Evolutionary conservation across 495 filamentous ascomycete species (phyloP).

Genomic region (Trichoderma reesei): DNA sequence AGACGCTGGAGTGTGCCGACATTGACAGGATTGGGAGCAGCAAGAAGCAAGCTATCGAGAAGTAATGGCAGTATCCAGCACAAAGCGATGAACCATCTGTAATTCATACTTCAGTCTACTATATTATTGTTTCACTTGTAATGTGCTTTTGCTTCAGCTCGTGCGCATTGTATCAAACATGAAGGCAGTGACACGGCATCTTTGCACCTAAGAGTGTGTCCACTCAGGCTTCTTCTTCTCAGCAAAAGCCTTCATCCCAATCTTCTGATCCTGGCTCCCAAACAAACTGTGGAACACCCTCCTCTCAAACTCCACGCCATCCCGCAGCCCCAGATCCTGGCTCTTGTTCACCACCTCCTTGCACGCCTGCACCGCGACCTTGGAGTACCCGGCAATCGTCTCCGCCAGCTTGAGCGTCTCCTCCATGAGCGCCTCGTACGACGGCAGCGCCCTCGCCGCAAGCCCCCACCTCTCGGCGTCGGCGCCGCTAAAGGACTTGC

Average conservation of each 20-base stretch:
- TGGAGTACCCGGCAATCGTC: conserved; percentile 74
- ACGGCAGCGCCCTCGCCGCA: conserved; percentile 72
- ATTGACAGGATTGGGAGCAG: conserved; percentile 31
- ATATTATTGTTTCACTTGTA: too few relatives aligned
- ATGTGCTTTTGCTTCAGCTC: too few relatives aligned
- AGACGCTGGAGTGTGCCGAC: conserved; percentile 37
- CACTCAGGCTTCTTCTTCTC: conserved; percentile 93
- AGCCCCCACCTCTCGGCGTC: conserved; percentile 88
- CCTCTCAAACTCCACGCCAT: conserved; percentile 91
- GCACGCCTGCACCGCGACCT: conserved; percentile 73
- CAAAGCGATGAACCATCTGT: too few relatives aligned
- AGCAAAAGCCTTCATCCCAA: conserved; percentile 91
- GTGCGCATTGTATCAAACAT: too few relatives aligned
- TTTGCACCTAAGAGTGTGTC: conserved; percentile 56
- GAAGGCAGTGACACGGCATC: background rate
- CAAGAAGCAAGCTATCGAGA: background rate
- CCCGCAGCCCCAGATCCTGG: conserved; percentile 73
- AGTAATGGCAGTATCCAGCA: too few relatives aligned
- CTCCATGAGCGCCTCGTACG: conserved; percentile 70
- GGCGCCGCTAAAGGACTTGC: conserved; percentile 65
- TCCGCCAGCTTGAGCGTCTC: conserved; percentile 71
- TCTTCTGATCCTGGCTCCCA: conserved; percentile 92
- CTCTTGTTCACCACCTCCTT: conserved; percentile 99
- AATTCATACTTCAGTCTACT: too few relatives aligned
- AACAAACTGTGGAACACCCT: conserved; percentile 87